Evolutionary conservation across 2,329 filamentous ascomycete genomes (phyloP), one percentile per base, ranked within the genome.

Genomic region (Camillea tinctor): DNA sequence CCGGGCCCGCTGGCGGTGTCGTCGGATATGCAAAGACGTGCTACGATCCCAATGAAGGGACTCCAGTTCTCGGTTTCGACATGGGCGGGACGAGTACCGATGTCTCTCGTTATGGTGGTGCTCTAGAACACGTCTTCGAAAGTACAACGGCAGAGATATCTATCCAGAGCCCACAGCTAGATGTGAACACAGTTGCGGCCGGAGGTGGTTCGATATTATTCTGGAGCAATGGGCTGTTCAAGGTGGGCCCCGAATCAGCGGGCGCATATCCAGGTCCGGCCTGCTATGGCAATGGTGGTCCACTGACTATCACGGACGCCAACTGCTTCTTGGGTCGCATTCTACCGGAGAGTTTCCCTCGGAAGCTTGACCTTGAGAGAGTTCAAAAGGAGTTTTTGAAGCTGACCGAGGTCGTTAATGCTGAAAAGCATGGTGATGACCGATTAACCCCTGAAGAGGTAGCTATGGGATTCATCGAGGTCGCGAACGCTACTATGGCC

Each of bases 181-280:
- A 93, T 67, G 93, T 93, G 71, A 91, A 92, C 72, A 93, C 90
- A 1, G 89, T 92, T 3, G 89, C 89, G 23, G 89, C 89, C 6
- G 89, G 89, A 30, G 89, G 89, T 61, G 88, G 88, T 17, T 89
- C 86, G 0, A 79, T 86, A n/a, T 76, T 92, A 0, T 88, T 88
- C 69, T 91, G 86, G 81, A 84, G 82, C 60, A 90, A 92, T 60
- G 89, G 89, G 0, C 77, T 92, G 1, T 91, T 92, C 64, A 84
- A 87, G 1, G 89, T 92, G 8, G 89, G 89, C 0, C 89, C 89
- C 0, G 88, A 91, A 67, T 89, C 86, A 23, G 88, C 88, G 1
- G 84, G 87, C 88, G 70, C 91, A 85, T 55, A 90, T 89, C 4
- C 86, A 82, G 52, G 88, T 87, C n/a, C 86, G 89, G 69, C 88